Conservation (phyloP, 495 filamentous ascomycete species). For the Tuber brumale region DNA sequence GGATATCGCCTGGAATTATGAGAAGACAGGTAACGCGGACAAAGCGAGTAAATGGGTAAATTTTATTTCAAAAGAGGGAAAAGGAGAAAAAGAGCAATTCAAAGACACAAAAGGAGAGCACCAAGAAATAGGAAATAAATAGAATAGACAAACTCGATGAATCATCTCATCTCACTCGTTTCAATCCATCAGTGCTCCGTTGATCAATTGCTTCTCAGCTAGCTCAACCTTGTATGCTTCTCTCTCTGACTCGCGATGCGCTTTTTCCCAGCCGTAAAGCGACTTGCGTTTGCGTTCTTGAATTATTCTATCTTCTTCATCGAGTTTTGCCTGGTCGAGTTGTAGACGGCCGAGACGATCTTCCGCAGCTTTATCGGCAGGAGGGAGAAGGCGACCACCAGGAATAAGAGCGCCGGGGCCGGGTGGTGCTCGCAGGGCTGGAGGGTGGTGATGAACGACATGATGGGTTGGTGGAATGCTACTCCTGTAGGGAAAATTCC, state of each 20-base stretch:
- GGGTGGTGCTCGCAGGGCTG: constrained; percentile 12
- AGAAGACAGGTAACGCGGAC: neutral
- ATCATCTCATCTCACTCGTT: neutral
- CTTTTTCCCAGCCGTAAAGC: constrained; percentile 37
- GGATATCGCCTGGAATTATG: neutral
- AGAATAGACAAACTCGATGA: neutral
- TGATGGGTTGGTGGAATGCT: constrained; percentile 28
- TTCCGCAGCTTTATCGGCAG: constrained; percentile 39
- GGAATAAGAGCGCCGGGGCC: constrained; percentile 37
- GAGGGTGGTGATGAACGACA: constrained; percentile 25
- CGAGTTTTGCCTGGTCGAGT: constrained; percentile 36
- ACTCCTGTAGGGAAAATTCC: constrained; percentile 41
- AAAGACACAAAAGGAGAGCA: constrained; percentile 1
- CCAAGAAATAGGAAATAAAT: neutral
- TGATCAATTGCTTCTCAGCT: constrained; percentile 31
- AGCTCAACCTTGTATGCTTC: constrained; percentile 40
- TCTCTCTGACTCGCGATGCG: constrained; percentile 37
- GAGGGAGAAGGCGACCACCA: constrained; percentile 35
- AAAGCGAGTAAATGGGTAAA: neutral
- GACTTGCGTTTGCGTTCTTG: constrained; percentile 41
- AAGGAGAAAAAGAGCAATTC: neutral
- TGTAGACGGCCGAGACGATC: constrained; percentile 33
- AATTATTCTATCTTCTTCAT: constrained; percentile 32
- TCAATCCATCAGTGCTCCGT: constrained; percentile 31
- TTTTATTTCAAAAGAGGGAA: neutral